phyloP scores from a whole-genome alignment of 2,329 filamentous ascomycete genomes.

The Cordyceps farinosa region DNA sequence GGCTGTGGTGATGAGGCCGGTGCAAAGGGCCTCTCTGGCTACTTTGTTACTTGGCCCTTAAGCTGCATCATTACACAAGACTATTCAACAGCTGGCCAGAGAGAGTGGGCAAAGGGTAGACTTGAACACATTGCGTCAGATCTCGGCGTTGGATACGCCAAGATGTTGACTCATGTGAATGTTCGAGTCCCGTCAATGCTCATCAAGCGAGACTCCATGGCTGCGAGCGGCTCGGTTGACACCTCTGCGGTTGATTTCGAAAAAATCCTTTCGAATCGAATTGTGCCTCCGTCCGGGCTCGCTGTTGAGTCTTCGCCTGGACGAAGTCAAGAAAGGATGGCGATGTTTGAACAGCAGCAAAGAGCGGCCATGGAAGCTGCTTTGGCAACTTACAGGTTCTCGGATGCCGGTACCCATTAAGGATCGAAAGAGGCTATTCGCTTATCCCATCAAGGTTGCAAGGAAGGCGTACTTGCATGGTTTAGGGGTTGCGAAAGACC shows the following conservation, averaged over 20 bases:
- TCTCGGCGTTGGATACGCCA: conserved; percentile 56
- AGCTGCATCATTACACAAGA: conserved; percentile 53
- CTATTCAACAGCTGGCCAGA: conserved; percentile 56
- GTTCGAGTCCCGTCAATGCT: conserved; percentile 61
- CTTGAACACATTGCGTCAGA: conserved; percentile 52
- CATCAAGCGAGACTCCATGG: conserved; percentile 51
- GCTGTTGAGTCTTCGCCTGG: background rate
- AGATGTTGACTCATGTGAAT: conserved; percentile 51
- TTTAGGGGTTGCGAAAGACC: too few relatives aligned
- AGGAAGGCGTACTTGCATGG: background rate
- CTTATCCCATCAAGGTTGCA: background rate
- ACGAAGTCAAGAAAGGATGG: background rate
- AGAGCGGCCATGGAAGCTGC: background rate
- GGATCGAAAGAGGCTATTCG: background rate
- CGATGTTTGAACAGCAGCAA: conserved; percentile 2
- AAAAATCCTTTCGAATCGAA: conserved; percentile 40
- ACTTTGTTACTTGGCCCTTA: conserved; percentile 58
- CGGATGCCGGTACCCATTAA: background rate
- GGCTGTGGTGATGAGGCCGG: conserved; percentile 47
- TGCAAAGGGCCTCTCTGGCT: conserved; percentile 54
- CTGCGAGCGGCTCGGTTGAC: conserved; percentile 31
- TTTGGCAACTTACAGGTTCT: conserved; percentile 22
- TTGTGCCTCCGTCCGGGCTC: conserved; percentile 13
- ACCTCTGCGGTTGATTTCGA: conserved; percentile 35
- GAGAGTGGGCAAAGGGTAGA: conserved; percentile 52